Conservation (phyloP, 2,329 filamentous ascomycete genomes). For the Penicillium sp. region DNA sequence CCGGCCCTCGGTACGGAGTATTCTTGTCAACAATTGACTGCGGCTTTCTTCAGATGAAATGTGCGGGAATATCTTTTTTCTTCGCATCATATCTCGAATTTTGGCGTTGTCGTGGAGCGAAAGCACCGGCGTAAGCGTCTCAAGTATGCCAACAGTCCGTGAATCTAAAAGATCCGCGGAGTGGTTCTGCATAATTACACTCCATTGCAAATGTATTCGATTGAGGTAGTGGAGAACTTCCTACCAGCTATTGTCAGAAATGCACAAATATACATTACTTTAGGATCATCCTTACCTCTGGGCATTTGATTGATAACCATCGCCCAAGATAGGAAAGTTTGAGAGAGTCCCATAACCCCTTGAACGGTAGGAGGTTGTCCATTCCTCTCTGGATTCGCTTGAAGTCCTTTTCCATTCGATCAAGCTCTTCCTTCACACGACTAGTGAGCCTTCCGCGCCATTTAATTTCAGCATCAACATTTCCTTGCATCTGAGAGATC, state of each 20-base stretch:
- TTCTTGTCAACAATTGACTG: constrained; percentile 1
- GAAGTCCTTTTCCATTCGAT: constrained; percentile 6
- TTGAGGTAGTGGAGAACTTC: constrained; percentile 2
- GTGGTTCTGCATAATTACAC: constrained; percentile 3
- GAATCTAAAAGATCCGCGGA: constrained; percentile 3
- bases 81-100: constrained; percentile 3
- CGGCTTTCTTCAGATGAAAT: constrained; percentile 2
- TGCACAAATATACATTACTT: not conserved
- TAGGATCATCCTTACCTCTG: constrained; percentile 1
- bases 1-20: not conserved
- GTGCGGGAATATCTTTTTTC: constrained; percentile 1
- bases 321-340: constrained; percentile 7
- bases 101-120: constrained; percentile 2
- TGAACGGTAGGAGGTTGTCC: constrained; percentile 3
- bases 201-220: constrained; percentile 1
- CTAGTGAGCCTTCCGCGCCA: constrained; percentile 3
- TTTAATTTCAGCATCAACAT: constrained; percentile 4
- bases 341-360: constrained; percentile 2
- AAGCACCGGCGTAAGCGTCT: constrained; percentile 4
- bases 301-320: constrained; percentile 4
- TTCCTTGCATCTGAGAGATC: constrained; percentile 1
- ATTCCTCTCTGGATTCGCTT: constrained; percentile 3
- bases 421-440: constrained; percentile 1
- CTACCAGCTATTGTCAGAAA: not conserved
- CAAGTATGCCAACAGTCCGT: constrained; percentile 1